Conservation (phyloP, 139 green algal species). For the Eudorina sp. region DNA sequence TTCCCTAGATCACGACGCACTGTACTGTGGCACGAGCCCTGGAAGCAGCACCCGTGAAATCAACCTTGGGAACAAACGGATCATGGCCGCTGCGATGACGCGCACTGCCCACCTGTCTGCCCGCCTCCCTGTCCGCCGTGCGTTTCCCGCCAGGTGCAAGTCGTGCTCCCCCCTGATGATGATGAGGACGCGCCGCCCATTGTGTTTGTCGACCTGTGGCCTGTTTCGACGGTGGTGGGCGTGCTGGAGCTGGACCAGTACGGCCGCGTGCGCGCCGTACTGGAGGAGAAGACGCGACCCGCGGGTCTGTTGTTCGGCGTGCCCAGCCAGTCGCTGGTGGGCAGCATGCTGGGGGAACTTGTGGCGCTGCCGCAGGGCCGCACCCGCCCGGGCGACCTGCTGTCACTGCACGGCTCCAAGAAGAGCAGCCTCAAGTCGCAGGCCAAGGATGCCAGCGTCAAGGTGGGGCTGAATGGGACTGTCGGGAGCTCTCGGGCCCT, state of each 20-base stretch:
- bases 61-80: too few species aligned
- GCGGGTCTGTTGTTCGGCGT: conserved; percentile 44
- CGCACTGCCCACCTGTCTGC: too few species aligned
- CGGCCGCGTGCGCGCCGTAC: conserved; percentile 3
- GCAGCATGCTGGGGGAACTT: neutral
- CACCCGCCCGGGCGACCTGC: neutral
- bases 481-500: neutral
- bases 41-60: too few species aligned
- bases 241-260: conserved; percentile 12
- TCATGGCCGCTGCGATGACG: too few species aligned
- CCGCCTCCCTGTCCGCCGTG: too few species aligned
- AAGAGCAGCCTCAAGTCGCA: conserved; percentile 44
- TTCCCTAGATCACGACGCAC: too few species aligned
- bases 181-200: neutral
- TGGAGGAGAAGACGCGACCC: conserved; percentile 38
- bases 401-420: conserved; percentile 10
- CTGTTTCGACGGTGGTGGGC: neutral
- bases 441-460: conserved; percentile 1
- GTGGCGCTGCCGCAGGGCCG: neutral
- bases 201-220: conserved; percentile 28
- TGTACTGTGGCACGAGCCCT: too few species aligned
- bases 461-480: neutral
- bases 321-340: neutral
- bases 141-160: conserved; percentile 8
- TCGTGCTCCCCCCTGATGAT: neutral